These are phyloP conservation scores for Thermomucor indicae-seudaticae DNA, from an alignment of 371 early-diverging fungal species.

Conservation along the genomic window DNA sequence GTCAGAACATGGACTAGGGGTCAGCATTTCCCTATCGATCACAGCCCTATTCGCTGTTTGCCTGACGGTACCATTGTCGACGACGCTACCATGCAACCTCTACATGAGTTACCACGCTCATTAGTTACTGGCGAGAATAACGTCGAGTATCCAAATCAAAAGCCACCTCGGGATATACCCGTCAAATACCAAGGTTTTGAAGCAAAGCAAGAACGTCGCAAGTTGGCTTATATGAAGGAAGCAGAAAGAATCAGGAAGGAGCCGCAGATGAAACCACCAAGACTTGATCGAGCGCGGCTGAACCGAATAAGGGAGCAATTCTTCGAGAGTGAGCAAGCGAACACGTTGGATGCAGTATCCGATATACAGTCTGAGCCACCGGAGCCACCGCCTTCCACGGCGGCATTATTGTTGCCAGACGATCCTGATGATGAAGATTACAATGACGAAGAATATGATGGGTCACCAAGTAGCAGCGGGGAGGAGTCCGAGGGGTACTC, in stretches of 20 bases:
- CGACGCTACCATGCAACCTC: conserved; percentile 49
- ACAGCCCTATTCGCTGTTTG: conserved; percentile 58
- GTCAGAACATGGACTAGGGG: conserved; percentile 59
- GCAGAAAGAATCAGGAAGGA: conserved; percentile 23
- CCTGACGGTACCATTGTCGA: conserved; percentile 70
- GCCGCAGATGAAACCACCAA: conserved; percentile 2
- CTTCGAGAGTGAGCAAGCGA: conserved; percentile 31
- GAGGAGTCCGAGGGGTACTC: conserved; percentile 25
- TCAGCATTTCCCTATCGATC: conserved; percentile 76
- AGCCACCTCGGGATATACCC: conserved; percentile 57
- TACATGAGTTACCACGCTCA: conserved; percentile 61
- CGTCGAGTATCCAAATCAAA: conserved; percentile 64
- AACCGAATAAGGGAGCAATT: conserved; percentile 38
- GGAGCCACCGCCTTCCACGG: conserved; percentile 29
- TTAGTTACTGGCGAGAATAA: conserved; percentile 68
- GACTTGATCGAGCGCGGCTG: conserved; percentile 43
- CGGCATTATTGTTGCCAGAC: conserved; percentile 38
- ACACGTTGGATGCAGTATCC: conserved; percentile 53
- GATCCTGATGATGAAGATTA: conserved; percentile 64
- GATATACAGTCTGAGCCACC: conserved; percentile 15
- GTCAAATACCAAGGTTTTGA: not conserved
- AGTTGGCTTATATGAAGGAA: conserved; percentile 43
- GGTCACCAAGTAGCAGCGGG: conserved; percentile 1
- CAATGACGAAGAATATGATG: conserved; percentile 22
- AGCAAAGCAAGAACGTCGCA: not conserved